Evolutionary conservation across 176 grass and related monocot genomes (phyloP), one percentile per base, ranked within the genome.

Genomic region (Oryza officinalis): DNA sequence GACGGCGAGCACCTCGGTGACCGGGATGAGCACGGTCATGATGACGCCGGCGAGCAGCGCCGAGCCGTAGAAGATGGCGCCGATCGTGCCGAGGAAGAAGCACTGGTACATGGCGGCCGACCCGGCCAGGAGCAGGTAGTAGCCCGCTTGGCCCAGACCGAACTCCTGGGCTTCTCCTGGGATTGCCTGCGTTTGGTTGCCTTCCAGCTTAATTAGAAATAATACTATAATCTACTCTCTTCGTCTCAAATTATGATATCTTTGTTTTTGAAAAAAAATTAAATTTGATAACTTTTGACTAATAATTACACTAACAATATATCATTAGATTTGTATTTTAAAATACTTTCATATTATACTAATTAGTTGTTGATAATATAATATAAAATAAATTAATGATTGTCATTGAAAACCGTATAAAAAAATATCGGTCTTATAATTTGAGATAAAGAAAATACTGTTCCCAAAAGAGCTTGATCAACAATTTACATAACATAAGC

Each of bases 1-100:
- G 50, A 97, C 90, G 17, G 86, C 95, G 45, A 97, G 84, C 28
- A 91, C 76, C 85, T 93, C 90, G 5, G 88, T 86, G 31, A 94
- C 45, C 13, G 92, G 95, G 77, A 97, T 84, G 49, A 91, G 92
- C 26, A 91, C 84, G 3, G 92, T 80, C 46, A 93, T 65, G 81
- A 98, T 38, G 27, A 98, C 86, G 17, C 95, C 95, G 1, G 92
- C 90, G 26, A 98, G 86, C 41, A 98, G 79, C 5, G 95, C 85
- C 32, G 88, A 91, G 41, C 86, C 95, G 66, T 88, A 94, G 88
- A 90, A 98, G 82, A 94, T 73, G 65, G 87, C 79, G 32, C 95
- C 92, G 14, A 94, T 84, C 4, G 92, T 88, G n/a, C 95, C 95
- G 6, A 98, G 68, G 57, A 94, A 90, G 90, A 93, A 93, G 84